phyloP scores from a whole-genome alignment of 495 filamentous ascomycete species.

The Elasticomyces elasticus region DNA sequence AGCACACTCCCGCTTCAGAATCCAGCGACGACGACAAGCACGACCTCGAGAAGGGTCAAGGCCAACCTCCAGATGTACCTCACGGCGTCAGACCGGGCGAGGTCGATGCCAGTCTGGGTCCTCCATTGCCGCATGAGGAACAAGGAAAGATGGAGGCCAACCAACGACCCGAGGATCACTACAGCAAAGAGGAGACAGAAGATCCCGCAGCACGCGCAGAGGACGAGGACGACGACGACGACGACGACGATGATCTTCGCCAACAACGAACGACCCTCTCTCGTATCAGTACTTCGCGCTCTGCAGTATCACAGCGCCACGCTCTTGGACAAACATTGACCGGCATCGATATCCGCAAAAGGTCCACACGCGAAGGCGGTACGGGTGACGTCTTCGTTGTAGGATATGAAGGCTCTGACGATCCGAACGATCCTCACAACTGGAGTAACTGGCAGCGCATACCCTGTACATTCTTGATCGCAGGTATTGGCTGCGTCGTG shows the following conservation, averaged over 20 bases:
- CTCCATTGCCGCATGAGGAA: slow-evolving; percentile 2
- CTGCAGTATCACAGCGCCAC: slow-evolving; percentile 27
- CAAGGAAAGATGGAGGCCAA: slow-evolving; percentile 1
- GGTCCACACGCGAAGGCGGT: slow-evolving; percentile 26
- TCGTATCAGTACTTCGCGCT: slow-evolving; percentile 17
- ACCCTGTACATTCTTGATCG: slow-evolving; percentile 42
- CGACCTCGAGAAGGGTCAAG: slow-evolving; percentile 14
- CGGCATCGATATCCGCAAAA: slow-evolving; percentile 34
- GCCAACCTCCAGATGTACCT: not conserved
- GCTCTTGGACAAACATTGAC: slow-evolving; percentile 30
- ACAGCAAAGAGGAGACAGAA: slow-evolving; percentile 17
- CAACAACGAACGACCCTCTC: slow-evolving; percentile 13
- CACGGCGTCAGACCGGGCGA: slow-evolving; percentile 10
- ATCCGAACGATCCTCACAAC: slow-evolving; percentile 48
- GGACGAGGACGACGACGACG: slow-evolving; percentile 11
- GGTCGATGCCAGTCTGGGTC: slow-evolving; percentile 1
- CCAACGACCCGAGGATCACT: slow-evolving; percentile 3
- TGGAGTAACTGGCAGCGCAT: slow-evolving; percentile 36
- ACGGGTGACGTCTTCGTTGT: slow-evolving; percentile 46
- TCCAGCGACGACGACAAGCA: slow-evolving; percentile 5
- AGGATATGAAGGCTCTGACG: slow-evolving; percentile 44
- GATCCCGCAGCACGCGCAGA: not conserved
- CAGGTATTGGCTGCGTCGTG: slow-evolving; percentile 42
- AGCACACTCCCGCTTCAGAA: not conserved
- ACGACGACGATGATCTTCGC: slow-evolving; percentile 12